Evolutionary conservation across 2,329 filamentous ascomycete species (phyloP).

Genomic region (Cladophialophora exuberans): DNA sequence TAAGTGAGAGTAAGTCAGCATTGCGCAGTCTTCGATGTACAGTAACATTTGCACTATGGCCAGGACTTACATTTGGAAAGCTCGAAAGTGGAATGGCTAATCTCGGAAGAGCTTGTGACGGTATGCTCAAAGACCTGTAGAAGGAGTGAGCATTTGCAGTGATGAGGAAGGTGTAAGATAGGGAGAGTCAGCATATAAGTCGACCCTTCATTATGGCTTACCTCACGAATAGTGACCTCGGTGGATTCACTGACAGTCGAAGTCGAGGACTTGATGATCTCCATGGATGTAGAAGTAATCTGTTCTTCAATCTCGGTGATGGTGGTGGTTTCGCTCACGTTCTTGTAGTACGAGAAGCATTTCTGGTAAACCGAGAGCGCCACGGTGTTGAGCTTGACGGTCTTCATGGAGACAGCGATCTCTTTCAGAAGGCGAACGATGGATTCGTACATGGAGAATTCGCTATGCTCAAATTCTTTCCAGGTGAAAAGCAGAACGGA

Average conservation of each 20-base stretch:
- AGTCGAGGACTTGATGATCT: conserved; percentile 46
- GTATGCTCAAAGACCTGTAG: conserved; percentile 46
- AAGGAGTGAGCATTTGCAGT: not conserved
- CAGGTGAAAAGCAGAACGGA: conserved; percentile 52
- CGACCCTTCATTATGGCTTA: not conserved
- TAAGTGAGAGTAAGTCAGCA: not conserved
- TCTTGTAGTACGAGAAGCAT: conserved; percentile 35
- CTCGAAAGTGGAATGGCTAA: conserved; percentile 43
- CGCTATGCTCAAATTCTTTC: conserved; percentile 54
- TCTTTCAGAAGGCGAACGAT: conserved; percentile 43
- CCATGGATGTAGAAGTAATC: conserved; percentile 45
- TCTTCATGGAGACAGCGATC: conserved; percentile 51
- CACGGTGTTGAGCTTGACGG: conserved; percentile 48
- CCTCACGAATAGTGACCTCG: conserved; percentile 47
- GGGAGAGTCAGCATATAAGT: not conserved
- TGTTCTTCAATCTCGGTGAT: conserved; percentile 50
- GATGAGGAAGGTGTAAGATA: not conserved
- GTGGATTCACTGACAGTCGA: conserved; percentile 43
- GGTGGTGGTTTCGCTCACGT: conserved; percentile 36
- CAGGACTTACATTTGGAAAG: conserved; percentile 5
- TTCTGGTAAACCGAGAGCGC: conserved; percentile 55
- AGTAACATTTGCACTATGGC: no score
- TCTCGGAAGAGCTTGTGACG: conserved; percentile 40
- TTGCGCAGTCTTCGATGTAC: no score
- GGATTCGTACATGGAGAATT: conserved; percentile 44